These are phyloP conservation scores for Paramecium pentaurelia DNA, from an alignment of 73 alveolate species.

Conservation along the genomic window DNA sequence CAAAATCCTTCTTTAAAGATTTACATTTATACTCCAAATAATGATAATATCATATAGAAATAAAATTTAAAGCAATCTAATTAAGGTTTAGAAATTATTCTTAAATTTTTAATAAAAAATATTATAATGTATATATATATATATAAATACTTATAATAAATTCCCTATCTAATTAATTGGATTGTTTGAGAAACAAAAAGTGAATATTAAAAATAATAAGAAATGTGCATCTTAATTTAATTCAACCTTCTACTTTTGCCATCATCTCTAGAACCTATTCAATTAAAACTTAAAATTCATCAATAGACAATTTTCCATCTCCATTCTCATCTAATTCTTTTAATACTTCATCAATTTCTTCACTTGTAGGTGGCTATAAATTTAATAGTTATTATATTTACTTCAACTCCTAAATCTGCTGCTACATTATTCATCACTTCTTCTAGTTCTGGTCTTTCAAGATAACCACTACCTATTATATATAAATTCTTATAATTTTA, in stretches of 20 bases:
- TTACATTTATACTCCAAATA: neutral
- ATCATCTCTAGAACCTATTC: constrained; percentile 70
- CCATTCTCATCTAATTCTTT: constrained; percentile 79
- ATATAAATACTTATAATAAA: neutral
- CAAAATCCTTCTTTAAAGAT: neutral
- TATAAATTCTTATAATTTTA: neutral
- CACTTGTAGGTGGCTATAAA: constrained; percentile 65
- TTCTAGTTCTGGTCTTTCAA: constrained; percentile 65
- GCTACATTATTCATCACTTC: constrained; percentile 78
- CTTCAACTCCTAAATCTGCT: constrained; percentile 66
- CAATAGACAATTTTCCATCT: constrained; percentile 73
- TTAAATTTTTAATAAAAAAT: neutral
- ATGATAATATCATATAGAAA: neutral
- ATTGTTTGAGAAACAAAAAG: neutral
- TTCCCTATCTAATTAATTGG: neutral
- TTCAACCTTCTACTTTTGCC: constrained; percentile 58
- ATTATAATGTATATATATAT: neutral
- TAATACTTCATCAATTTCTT: constrained; percentile 77
- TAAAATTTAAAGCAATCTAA: neutral
- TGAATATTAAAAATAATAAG: neutral
- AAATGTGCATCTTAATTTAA: neutral
- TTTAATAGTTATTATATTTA: neutral
- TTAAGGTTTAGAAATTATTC: neutral
- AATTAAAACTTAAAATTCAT: constrained; percentile 69
- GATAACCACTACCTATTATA: constrained; percentile 28